A percentile compares a stretch with the other conserved stretches of the same genome.
phyloP scores from a whole-genome alignment of 768 basidiomycete genomes.

The Lentinula raphanica region DNA sequence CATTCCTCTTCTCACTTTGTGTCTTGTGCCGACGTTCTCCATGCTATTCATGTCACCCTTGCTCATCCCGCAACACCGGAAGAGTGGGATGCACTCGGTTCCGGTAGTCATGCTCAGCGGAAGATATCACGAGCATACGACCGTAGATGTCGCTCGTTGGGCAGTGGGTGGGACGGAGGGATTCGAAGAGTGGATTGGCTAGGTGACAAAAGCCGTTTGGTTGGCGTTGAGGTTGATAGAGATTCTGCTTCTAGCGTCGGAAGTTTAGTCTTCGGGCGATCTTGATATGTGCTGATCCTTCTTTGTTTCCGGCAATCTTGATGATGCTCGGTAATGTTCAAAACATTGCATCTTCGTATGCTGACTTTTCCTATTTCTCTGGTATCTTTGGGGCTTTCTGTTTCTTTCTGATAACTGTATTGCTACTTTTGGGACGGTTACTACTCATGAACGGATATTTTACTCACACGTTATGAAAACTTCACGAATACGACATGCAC shows the following conservation, averaged over 20 bases:
- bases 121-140: constrained; percentile 59
- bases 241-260: constrained; percentile 33
- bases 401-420: neutral
- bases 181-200: constrained; percentile 66
- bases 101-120: constrained; percentile 51
- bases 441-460: neutral
- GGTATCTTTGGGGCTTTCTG: neutral
- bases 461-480: no score
- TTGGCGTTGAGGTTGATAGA: constrained; percentile 55
- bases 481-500: neutral
- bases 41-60: constrained; percentile 54
- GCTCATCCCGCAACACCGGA: constrained; percentile 49
- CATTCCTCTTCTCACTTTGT: constrained; percentile 21
- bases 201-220: constrained; percentile 53
- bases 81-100: constrained; percentile 60
- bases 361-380: neutral
- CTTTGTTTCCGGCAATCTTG: neutral
- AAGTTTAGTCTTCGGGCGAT: constrained; percentile 38
- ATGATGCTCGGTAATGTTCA: no score
- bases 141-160: constrained; percentile 51
- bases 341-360: no score
- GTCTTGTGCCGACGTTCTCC: constrained; percentile 59
- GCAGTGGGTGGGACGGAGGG: constrained; percentile 64
- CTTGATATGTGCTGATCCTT: neutral
- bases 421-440: neutral